Conservation (phyloP, 108 stramenopile genomes). For the Conticribra guillardii region DNA sequence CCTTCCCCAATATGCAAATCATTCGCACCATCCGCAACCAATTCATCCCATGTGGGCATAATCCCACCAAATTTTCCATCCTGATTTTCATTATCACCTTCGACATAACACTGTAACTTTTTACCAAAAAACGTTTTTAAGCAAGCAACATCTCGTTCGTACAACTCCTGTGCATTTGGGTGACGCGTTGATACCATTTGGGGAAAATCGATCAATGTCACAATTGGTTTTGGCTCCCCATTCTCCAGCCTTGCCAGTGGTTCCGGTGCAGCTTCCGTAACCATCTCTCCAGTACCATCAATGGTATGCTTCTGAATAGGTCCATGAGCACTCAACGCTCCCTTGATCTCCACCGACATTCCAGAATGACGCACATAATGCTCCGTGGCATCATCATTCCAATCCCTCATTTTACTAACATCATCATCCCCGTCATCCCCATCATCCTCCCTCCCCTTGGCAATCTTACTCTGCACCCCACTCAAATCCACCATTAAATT, state of each 20-base stretch:
- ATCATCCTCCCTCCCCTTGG: constrained; percentile 31
- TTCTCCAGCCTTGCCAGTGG: constrained; percentile 69
- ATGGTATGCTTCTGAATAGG: constrained; percentile 64
- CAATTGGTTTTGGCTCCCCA: constrained; percentile 85
- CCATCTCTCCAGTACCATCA: constrained; percentile 70
- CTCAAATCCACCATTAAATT: constrained; percentile 97
- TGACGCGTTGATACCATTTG: constrained; percentile 98
- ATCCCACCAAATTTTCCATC: constrained; percentile 35
- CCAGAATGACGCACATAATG: constrained; percentile 89
- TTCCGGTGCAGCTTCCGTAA: constrained; percentile 62
- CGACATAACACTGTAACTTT: constrained; percentile 82
- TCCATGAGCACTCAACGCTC: constrained; percentile 73
- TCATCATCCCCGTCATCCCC: constrained; percentile 45
- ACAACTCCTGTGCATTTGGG: constrained; percentile 95
- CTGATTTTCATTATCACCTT: constrained; percentile 52
- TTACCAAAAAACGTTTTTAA: constrained; percentile 86
- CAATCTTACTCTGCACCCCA: constrained; percentile 70
- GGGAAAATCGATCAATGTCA: constrained; percentile 99
- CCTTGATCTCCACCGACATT: constrained; percentile 69
- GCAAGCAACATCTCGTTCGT: constrained; percentile 90
- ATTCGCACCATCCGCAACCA: constrained; percentile 31
- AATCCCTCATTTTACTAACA: constrained; percentile 7
- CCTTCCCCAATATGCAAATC: constrained; percentile 14
- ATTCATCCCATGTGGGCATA: constrained; percentile 68
- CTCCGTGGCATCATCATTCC: constrained; percentile 67